Base-by-base conservation (phyloP, 306 rosid genomes). In the Prunus salicina region DNA sequence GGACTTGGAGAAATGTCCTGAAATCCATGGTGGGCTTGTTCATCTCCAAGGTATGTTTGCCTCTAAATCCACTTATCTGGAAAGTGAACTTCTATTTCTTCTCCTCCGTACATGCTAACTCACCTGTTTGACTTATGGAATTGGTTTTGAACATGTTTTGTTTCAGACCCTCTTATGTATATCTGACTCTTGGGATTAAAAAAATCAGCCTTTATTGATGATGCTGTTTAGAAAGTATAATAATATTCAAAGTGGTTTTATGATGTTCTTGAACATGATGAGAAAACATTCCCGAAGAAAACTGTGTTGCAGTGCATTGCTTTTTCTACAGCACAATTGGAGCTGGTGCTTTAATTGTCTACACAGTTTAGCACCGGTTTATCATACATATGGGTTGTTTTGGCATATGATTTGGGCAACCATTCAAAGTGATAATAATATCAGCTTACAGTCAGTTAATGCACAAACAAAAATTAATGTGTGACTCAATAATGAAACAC, bases 1-100 rank as follows among this genome's bases (percentile, higher is more conserved):
- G 96, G 98, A 95, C 84, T 74, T 92, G 82, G 97, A 92, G 89
- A 93, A 91, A 88, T 95, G 97, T 78, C 96, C 97, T 74, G 85
- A 84, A 79, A 88, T 95, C 80, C 97, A 90, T 83, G 97, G 93
- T 45, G 97, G 98, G 34, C 95, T 92, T 71, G 77, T 88, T 83
- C 87, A 90, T 87, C 88, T 95, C 61, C 88, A 87, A 87, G 97
- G 98, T 92, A 53, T 60, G 69, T 74, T 67, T 3, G 56, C 80
- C 79, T 65, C 46, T 75, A 69, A 70, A 50, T 81, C 60, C 57
- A 71, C 67, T 60, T 41, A 24, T 51, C 45, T 22, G 6, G 24
- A 46, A 69, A 27, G 15, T 69, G 76, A 67, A 56, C 9, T 25
- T 43, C 32, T 20, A 3, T 60, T 57, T 11, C 27, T 32, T 28